A percentile compares a stretch with the other conserved stretches of the same genome.
phyloP scores from a whole-genome alignment of 768 basidiomycete species.

The Serendipita vermifera region DNA sequence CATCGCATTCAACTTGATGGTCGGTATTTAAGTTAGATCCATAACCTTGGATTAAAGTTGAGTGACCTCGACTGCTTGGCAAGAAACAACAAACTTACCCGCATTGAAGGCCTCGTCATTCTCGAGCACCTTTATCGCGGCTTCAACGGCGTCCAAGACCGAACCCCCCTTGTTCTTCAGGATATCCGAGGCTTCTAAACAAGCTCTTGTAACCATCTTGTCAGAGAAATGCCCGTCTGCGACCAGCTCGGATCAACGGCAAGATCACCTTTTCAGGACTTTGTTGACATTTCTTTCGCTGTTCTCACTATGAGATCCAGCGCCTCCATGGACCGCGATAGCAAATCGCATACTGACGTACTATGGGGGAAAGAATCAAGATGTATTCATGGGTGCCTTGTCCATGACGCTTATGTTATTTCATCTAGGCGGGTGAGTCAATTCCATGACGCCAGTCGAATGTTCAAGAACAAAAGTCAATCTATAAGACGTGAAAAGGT shows the following conservation, averaged over 20 bases:
- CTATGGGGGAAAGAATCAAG: constrained; percentile 43
- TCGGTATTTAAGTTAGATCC: constrained; percentile 66
- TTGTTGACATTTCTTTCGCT: constrained; percentile 42
- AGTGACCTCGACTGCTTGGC: constrained; percentile 23
- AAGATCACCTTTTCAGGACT: constrained; percentile 40
- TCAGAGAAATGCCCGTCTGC: not conserved
- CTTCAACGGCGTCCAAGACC: constrained; percentile 37
- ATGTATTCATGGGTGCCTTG: too few species aligned
- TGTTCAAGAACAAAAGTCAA: too few species aligned
- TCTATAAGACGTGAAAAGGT: too few species aligned
- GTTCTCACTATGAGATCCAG: constrained; percentile 44
- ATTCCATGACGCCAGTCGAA: too few species aligned
- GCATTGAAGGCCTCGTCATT: constrained; percentile 59
- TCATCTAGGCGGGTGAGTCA: too few species aligned
- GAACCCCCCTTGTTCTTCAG: constrained; percentile 16
- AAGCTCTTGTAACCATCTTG: constrained; percentile 30
- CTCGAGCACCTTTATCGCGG: constrained; percentile 47
- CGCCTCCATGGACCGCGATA: constrained; percentile 60
- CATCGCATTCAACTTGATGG: constrained; percentile 75
- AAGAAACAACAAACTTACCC: constrained; percentile 41
- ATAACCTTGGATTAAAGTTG: constrained; percentile 32
- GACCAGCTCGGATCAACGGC: not conserved
- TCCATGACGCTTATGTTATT: too few species aligned
- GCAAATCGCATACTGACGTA: constrained; percentile 25
- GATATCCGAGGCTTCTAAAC: constrained; percentile 33